phyloP scores from a whole-genome alignment of 2,329 filamentous ascomycete genomes.

The Calonectria pseudoturangicola region DNA sequence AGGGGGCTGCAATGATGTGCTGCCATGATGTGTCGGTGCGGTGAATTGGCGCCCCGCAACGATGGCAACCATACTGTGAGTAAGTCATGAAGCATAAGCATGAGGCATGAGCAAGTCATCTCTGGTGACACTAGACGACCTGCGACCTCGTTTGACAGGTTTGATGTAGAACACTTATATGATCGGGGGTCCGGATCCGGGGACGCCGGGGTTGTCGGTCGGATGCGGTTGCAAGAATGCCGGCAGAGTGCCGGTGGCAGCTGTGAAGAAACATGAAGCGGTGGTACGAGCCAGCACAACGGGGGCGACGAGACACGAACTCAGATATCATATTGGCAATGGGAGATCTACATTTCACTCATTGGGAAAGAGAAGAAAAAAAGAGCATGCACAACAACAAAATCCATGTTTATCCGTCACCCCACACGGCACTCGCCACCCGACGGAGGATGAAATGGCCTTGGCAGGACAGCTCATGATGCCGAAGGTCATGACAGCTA shows the following conservation, averaged over 20 bases:
- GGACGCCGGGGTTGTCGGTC: slow-evolving; percentile 44
- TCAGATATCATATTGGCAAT: slow-evolving; percentile 15
- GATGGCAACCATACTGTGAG: slow-evolving; percentile 10
- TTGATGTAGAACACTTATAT: slow-evolving; percentile 17
- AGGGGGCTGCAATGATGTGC: slow-evolving; percentile 22
- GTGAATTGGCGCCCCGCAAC: slow-evolving; percentile 19
- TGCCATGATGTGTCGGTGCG: slow-evolving; percentile 25
- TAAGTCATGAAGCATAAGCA: slow-evolving; percentile 22
- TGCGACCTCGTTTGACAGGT: slow-evolving; percentile 1
- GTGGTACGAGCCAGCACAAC: slow-evolving; percentile 26
- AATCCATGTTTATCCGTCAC: slow-evolving; percentile 18
- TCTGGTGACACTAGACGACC: slow-evolving; percentile 10
- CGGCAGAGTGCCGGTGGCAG: slow-evolving; percentile 35
- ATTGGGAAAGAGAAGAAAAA: background rate
- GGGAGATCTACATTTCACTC: slow-evolving; percentile 24
- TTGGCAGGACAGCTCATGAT: slow-evolving; percentile 36
- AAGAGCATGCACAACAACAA: slow-evolving; percentile 25
- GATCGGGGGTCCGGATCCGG: slow-evolving; percentile 47
- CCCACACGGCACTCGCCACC: slow-evolving; percentile 27
- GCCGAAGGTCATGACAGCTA: slow-evolving; percentile 33
- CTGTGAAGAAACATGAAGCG: background rate
- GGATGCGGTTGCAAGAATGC: slow-evolving; percentile 40
- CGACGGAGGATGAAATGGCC: slow-evolving; percentile 6
- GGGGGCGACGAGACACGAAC: slow-evolving; percentile 33
- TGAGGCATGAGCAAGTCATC: slow-evolving; percentile 21